Percentiles rank a stretch among this genome's conserved stretches.
These are phyloP conservation scores for Citrus medica DNA, from an alignment of 345 rosid genomes.

Conservation along the genomic window DNA sequence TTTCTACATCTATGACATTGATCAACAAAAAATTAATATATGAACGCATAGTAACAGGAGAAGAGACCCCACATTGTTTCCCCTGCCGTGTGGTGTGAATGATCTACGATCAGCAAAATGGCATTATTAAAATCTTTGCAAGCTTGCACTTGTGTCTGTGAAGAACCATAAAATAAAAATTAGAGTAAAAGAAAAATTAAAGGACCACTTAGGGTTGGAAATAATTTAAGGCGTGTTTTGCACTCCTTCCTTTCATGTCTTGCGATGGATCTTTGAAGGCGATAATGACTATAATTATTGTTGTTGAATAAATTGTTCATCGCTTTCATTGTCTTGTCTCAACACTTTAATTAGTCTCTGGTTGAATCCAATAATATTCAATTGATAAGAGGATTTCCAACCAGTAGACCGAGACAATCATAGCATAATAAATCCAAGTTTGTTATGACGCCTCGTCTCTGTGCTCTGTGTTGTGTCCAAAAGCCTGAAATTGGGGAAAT, in stretches of 20 bases:
- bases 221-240: neutral
- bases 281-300: neutral
- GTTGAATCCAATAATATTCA: neutral
- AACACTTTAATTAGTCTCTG: neutral
- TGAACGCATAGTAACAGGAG: neutral
- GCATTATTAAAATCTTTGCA: neutral
- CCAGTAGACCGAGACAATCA: neutral
- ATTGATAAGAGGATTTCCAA: neutral
- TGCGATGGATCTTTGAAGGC: neutral
- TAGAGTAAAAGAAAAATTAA: too few species aligned
- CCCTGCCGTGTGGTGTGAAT: neutral
- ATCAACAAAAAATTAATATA: too few species aligned
- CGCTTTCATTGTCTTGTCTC: neutral
- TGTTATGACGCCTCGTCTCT: neutral
- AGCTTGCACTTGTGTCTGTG: neutral
- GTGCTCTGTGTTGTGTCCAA: too few species aligned
- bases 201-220: neutral
- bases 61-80: neutral
- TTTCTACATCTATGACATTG: too few species aligned
- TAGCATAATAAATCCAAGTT: neutral
- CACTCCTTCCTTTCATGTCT: neutral
- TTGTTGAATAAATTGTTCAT: neutral
- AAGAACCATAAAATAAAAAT: neutral
- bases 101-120: too few species aligned
- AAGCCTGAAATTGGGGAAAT: conserved; percentile 9